Conservation (phyloP, 108 stramenopile genomes). For the Epithemia pelagica region DNA sequence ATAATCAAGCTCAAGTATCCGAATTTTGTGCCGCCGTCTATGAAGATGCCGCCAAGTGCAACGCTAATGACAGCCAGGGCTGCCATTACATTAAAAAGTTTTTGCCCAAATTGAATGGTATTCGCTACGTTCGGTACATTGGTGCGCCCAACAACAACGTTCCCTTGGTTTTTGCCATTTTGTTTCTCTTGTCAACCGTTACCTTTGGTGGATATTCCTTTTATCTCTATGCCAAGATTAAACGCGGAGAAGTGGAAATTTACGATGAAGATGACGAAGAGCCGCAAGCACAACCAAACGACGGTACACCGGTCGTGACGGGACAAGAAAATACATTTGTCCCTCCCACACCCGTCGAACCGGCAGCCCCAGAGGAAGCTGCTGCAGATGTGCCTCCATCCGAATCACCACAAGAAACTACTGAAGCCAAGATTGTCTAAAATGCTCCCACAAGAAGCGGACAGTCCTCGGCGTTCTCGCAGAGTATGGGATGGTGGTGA, state of each 20-base stretch:
- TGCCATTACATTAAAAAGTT: constrained; percentile 60
- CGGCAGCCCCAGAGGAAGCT: no score
- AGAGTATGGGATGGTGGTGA: no score
- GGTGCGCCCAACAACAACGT: constrained; percentile 12
- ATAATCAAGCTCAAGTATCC: constrained; percentile 15
- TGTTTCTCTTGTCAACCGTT: constrained; percentile 51
- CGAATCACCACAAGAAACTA: no score
- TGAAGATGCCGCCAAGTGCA: constrained; percentile 60
- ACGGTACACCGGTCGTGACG: no score
- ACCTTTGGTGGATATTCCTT: constrained; percentile 51
- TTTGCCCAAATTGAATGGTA: constrained; percentile 32
- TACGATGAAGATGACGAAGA: not conserved
- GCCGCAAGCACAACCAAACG: no score
- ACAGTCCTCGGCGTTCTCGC: no score
- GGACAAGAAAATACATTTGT: no score
- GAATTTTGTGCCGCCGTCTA: constrained; percentile 49
- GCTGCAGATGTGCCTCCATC: no score
- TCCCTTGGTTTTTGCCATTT: constrained; percentile 25
- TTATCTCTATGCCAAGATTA: constrained; percentile 56
- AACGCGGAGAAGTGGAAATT: constrained; percentile 20
- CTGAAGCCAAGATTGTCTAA: no score
- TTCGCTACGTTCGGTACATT: not conserved
- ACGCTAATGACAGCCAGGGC: constrained; percentile 47
- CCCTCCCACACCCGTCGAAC: no score
- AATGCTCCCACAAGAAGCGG: no score